Base-by-base conservation (phyloP, 2,329 filamentous ascomycete species). In the Plectosphaerella plurivora region DNA sequence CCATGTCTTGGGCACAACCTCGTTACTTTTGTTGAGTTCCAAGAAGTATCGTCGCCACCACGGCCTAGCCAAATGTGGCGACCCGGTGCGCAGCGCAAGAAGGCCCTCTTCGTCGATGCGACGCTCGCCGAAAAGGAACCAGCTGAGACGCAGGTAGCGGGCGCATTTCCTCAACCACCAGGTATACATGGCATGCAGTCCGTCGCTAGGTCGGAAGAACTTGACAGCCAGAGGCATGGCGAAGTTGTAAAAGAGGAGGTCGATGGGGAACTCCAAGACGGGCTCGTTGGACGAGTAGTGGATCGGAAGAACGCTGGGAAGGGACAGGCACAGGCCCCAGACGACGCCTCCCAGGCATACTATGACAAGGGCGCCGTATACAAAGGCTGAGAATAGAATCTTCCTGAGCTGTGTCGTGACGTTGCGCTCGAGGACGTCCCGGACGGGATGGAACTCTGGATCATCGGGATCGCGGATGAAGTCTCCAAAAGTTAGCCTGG, bases 391-490 rank as follows among this genome's bases (percentile, higher is more conserved):
- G 65, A 97, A 97, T 2, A 92, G 81, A 47, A 99, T 99, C 72
- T 99, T 99, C 52, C 93, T 86, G 35, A 99, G 81, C 69, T 99
- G 94, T 0, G 92, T 96, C 12, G 88, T 86, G 47, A 99, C 87
- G 60, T 88, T 96, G 35, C 94, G 86, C 68, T 99, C 94, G 16
- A 99, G 80, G 12, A 99, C 94, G 68, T 99, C 94, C 37, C 95
- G 89, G 5, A 99, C 93, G 0, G 94, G 94, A 66, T 99, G 94
- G 68, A 99, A 99, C 12, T 94, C 96, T 9, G 95, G 94, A 68
- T 99, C 94, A 68, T 99, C 95, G 7, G 94, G 94, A 68, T 99
- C 95, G 57, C 94, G 85, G 62, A 99, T 99, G 68, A 99, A 99
- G 74, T 97, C 87, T 89, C 55, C 2, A 49, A 7, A 7, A 47